Conservation (phyloP, 1,284 basidiomycete genomes). For the Coriolopsis trogii region DNA sequence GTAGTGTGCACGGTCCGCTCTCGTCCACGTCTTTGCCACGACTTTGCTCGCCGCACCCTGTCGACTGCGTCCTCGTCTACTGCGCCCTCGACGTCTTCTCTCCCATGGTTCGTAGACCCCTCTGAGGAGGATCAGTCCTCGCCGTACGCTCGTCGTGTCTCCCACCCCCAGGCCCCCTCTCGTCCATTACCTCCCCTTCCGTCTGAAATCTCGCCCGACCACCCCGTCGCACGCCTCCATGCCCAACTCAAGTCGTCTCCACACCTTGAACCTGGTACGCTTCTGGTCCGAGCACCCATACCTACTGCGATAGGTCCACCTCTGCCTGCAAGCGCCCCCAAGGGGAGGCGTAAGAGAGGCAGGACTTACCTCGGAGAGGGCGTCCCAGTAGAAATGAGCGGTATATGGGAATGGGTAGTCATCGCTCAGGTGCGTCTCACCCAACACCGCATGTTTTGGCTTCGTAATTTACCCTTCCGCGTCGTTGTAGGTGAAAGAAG, state of each 20-base stretch:
- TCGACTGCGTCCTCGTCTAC: conserved; percentile 12
- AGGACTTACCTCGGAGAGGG: conserved; percentile 69
- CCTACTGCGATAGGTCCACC: conserved; percentile 53
- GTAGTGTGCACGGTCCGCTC: conserved; percentile 6
- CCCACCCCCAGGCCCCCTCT: conserved; percentile 29
- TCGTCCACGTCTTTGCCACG: background rate
- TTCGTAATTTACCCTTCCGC: no score
- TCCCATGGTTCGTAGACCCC: conserved; percentile 62
- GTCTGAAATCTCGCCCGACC: conserved; percentile 44
- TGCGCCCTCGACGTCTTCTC: conserved; percentile 7
- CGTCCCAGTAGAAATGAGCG: conserved; percentile 48
- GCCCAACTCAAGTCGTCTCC: conserved; percentile 57
- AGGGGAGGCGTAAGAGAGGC: conserved; percentile 66
- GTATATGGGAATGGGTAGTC: conserved; percentile 75
- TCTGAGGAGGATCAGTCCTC: conserved; percentile 19
- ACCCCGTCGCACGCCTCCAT: conserved; percentile 46
- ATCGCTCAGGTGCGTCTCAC: conserved; percentile 59
- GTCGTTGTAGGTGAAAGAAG: conserved; percentile 83
- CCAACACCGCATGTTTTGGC: background rate
- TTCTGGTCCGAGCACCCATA: conserved; percentile 54
- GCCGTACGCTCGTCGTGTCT: conserved; percentile 21
- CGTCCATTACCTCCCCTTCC: conserved; percentile 44
- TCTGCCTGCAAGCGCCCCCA: conserved; percentile 52
- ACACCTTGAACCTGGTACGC: conserved; percentile 58
- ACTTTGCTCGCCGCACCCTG: conserved; percentile 18